Conservation (phyloP, 140 eudicot species). For the Stevia rebaudiana region DNA sequence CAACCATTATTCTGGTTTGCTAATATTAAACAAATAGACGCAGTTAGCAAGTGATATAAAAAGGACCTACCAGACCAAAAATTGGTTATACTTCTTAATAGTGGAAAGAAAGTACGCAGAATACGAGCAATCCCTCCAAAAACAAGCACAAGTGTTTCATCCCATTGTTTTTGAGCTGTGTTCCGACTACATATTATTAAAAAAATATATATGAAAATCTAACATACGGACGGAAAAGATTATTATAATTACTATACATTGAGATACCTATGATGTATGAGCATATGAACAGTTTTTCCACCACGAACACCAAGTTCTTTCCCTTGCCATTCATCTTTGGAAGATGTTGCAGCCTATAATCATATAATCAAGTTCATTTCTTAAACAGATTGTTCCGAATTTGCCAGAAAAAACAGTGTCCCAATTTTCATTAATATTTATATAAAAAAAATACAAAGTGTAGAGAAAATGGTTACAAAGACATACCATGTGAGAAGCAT, state of each 20-base stretch:
- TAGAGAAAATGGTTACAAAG: not conserved
- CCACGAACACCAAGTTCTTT: conserved; percentile 96
- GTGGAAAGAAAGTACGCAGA: conserved; percentile 85
- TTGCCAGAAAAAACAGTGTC: not conserved
- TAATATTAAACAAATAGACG: not conserved
- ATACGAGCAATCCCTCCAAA: conserved; percentile 93
- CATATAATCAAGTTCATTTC: not conserved
- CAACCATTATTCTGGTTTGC: conserved; percentile 1
- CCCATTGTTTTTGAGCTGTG: conserved; percentile 99
- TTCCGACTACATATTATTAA: conserved; percentile 61
- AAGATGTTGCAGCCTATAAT: conserved; percentile 90
- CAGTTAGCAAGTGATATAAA: not conserved
- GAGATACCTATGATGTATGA: conserved; percentile 91
- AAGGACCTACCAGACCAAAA: conserved; percentile 71
- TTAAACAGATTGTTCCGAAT: not conserved
- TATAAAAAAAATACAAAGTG: not conserved
- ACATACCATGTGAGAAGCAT: conserved; percentile 95
- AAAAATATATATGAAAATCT: conserved; percentile 9
- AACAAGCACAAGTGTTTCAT: conserved; percentile 91
- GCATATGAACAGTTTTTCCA: conserved; percentile 99
- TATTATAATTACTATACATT: not conserved
- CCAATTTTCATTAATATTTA: not conserved
- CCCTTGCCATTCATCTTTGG: conserved; percentile 97
- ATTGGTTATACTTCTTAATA: conserved; percentile 53
- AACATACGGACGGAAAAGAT: not conserved